Percentiles rank a stretch among this genome's conserved stretches.
Evolutionary conservation across 2,329 filamentous ascomycete species (phyloP).

Genomic region (Fusarium citri): DNA sequence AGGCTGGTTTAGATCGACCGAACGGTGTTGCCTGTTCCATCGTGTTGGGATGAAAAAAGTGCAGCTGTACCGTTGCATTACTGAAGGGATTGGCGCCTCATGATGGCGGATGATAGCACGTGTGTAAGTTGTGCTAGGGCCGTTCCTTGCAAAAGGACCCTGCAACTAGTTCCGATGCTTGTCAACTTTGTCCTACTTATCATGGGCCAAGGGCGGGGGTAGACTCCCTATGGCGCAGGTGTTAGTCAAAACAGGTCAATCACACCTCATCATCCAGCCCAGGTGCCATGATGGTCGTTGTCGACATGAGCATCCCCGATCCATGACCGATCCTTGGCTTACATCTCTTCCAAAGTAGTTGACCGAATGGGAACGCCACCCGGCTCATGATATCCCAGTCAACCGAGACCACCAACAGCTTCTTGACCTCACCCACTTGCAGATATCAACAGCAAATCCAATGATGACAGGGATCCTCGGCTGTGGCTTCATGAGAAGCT

Average conservation of each 20-base stretch:
- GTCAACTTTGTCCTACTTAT: slow-evolving; percentile 14
- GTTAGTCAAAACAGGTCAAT: slow-evolving; percentile 31
- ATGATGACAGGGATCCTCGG: slow-evolving; percentile 16
- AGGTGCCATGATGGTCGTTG: slow-evolving; percentile 31
- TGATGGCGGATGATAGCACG: slow-evolving; percentile 39
- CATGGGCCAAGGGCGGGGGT: slow-evolving; percentile 4
- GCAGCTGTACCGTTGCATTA: slow-evolving; percentile 18
- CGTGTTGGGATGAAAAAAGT: slow-evolving; percentile 35
- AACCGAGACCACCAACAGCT: background rate
- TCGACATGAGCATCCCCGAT: slow-evolving; percentile 17
- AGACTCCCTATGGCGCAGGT: slow-evolving; percentile 19
- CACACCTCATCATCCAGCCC: slow-evolving; percentile 26
- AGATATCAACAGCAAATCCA: slow-evolving; percentile 33
- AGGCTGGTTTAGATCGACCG: slow-evolving; percentile 38
- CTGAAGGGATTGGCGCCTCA: slow-evolving; percentile 37
- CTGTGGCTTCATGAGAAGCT: slow-evolving; percentile 17
- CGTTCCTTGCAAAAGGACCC: slow-evolving; percentile 27
- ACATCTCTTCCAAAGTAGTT: slow-evolving; percentile 37
- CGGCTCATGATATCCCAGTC: slow-evolving; percentile 30
- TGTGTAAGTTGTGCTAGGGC: slow-evolving; percentile 32
- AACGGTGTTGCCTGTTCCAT: slow-evolving; percentile 35
- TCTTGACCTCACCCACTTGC: slow-evolving; percentile 1
- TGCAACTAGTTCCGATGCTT: slow-evolving; percentile 25
- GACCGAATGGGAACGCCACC: slow-evolving; percentile 35
- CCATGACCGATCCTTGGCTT: slow-evolving; percentile 39